Conservation (phyloP, 1,139 yeast genomes). For the Pneumocystis carinii region DNA sequence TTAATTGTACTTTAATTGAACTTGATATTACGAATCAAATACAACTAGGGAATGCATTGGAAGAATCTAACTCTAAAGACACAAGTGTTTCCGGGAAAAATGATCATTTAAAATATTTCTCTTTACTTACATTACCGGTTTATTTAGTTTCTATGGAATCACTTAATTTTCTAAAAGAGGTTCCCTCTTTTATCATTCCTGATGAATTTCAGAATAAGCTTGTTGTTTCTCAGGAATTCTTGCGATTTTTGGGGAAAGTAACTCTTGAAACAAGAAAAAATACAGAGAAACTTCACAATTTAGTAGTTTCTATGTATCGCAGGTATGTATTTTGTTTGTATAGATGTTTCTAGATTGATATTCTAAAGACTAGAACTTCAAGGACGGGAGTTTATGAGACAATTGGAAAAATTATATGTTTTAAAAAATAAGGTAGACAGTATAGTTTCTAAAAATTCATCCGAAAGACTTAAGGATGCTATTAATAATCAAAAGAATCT, state of each 20-base stretch:
- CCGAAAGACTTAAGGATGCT: conserved; percentile 9
- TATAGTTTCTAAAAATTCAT: background rate
- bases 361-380: conserved; percentile 7
- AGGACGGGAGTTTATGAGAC: conserved; percentile 5
- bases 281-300: conserved; percentile 1
- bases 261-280: conserved; percentile 4
- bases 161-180: background rate
- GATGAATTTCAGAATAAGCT: background rate
- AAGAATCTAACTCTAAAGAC: background rate
- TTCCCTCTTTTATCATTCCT: background rate
- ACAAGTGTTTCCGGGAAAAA: background rate
- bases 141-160: background rate
- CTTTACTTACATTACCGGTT: background rate
- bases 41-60: background rate
- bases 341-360: conserved; percentile 1
- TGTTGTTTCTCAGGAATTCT: conserved; percentile 4
- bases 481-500: conserved; percentile 23
- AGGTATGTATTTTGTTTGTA: background rate
- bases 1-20: background rate
- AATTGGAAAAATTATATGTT: conserved; percentile 4
- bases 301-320: conserved; percentile 1
- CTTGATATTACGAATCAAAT: background rate
- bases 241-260: conserved; percentile 8
- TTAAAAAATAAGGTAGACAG: background rate
- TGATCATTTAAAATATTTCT: background rate